Conservation (phyloP, 495 filamentous ascomycete genomes). For the Achaetomiella virescens region DNA sequence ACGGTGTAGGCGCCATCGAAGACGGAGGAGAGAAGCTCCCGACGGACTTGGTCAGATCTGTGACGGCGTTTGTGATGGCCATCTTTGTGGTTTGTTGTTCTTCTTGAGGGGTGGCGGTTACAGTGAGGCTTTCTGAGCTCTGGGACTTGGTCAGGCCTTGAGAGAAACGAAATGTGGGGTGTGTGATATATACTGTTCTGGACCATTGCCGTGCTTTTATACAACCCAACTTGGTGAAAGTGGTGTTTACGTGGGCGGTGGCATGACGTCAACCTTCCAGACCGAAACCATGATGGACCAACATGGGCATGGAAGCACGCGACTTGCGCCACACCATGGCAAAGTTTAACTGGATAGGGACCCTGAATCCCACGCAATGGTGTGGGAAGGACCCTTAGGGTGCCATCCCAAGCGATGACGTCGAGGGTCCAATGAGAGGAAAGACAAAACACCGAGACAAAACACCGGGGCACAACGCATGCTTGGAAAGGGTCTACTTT, state of each 20-base stretch:
- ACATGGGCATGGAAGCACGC: background rate
- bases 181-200: background rate
- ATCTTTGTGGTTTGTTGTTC: slow-evolving; percentile 18
- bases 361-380: background rate
- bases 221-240: background rate
- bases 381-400: background rate
- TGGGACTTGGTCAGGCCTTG: background rate
- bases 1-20: slow-evolving; percentile 25
- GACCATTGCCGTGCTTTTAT: background rate
- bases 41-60: slow-evolving; percentile 29
- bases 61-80: slow-evolving; percentile 27
- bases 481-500: no score
- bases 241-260: slow-evolving; percentile 1
- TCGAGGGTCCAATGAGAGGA: background rate
- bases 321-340: background rate
- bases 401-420: background rate
- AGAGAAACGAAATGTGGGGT: background rate
- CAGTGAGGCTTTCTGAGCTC: no score
- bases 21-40: slow-evolving; percentile 30
- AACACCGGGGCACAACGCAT: no score
- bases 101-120: no score
- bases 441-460: background rate
- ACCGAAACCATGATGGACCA: background rate
- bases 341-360: background rate
- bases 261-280: slow-evolving; percentile 10